A percentile compares a stretch with the other conserved stretches of the same genome.
Evolutionary conservation across 345 rosid genomes (phyloP).

Genomic region (Salix suchowensis): DNA sequence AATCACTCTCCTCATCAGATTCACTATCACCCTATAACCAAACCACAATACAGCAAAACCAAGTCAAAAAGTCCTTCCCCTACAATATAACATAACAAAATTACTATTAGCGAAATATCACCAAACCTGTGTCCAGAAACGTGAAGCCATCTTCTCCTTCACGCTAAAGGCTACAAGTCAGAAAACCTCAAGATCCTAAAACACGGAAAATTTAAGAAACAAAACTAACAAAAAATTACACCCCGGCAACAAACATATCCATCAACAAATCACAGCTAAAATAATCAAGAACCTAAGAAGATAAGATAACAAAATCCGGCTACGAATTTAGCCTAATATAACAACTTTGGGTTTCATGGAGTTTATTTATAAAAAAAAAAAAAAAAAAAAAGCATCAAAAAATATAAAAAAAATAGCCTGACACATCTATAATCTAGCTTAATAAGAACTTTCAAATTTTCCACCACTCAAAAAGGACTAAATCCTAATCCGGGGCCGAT

Average conservation of each 20-base stretch:
- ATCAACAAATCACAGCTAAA: not conserved
- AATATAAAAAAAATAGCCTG: not conserved
- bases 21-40: conserved; percentile 63
- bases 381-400: not conserved
- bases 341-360: not conserved
- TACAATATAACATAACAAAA: not conserved
- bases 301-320: not conserved
- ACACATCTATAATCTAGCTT: not conserved
- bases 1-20: conserved; percentile 49
- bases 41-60: not conserved
- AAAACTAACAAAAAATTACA: not conserved
- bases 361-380: not conserved
- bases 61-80: not conserved
- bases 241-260: not conserved
- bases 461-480: not conserved
- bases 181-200: conserved; percentile 14
- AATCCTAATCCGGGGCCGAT: not conserved
- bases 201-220: not conserved
- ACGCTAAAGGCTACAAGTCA: not conserved
- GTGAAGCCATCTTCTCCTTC: conserved; percentile 45
- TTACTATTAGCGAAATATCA: not conserved
- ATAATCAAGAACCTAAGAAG: not conserved
- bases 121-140: conserved; percentile 69
- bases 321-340: not conserved
- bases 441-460: not conserved